phyloP scores from a whole-genome alignment of 768 basidiomycete genomes.

The Leucosporidium scottii region DNA sequence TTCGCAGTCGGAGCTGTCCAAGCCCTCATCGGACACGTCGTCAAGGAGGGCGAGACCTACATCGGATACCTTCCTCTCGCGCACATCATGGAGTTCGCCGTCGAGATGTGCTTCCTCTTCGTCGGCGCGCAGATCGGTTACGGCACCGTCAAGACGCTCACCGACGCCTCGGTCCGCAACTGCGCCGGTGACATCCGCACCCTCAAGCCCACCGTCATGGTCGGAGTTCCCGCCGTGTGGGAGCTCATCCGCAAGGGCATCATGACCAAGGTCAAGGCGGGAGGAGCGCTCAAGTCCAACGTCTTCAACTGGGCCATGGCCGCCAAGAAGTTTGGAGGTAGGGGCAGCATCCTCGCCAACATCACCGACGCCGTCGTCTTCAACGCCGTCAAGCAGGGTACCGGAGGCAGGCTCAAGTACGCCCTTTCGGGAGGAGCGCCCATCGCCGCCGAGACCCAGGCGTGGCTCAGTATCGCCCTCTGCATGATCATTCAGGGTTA shows the following conservation, averaged over 20 bases:
- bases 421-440: conserved; percentile 77
- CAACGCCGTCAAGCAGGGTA: conserved; percentile 66
- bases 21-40: conserved; percentile 1
- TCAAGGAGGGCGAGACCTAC: conserved; percentile 45
- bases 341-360: conserved; percentile 57
- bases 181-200: conserved; percentile 78
- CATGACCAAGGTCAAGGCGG: conserved; percentile 63
- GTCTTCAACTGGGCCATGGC: conserved; percentile 73
- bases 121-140: conserved; percentile 58
- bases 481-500: conserved; percentile 79
- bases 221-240: conserved; percentile 94
- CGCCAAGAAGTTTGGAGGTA: conserved; percentile 57
- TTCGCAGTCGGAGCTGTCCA: background rate
- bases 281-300: conserved; percentile 59
- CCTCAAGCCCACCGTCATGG: conserved; percentile 80
- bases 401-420: conserved; percentile 79
- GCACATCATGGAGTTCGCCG: conserved; percentile 90
- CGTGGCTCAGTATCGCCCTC: conserved; percentile 73
- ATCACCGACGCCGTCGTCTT: conserved; percentile 66
- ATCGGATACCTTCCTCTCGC: conserved; percentile 58
- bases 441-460: conserved; percentile 76
- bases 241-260: conserved; percentile 96
- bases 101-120: conserved; percentile 60
- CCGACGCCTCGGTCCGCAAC: conserved; percentile 55
- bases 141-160: conserved; percentile 90